Percentiles rank a stretch among this genome's conserved stretches.
phyloP scores from a whole-genome alignment of 306 rosid species.

The Aeschynomene evenia region DNA sequence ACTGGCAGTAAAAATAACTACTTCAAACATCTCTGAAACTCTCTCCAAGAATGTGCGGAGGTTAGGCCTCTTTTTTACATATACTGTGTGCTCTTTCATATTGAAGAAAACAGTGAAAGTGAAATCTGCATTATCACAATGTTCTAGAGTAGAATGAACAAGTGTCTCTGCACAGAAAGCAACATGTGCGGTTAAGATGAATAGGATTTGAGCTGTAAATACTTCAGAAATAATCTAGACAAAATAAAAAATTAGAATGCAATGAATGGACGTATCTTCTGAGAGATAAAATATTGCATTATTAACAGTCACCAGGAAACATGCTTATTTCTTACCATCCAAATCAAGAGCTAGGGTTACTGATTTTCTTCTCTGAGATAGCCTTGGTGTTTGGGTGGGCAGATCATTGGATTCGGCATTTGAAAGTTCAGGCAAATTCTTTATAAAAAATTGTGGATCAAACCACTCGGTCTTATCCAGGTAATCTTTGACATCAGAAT shows the following conservation, averaged over 20 bases:
- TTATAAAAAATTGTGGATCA: constrained; percentile 86
- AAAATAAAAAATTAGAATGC: background rate
- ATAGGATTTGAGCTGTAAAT: constrained; percentile 18
- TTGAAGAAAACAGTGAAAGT: constrained; percentile 76
- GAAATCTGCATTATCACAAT: constrained; percentile 80
- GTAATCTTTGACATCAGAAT: constrained; percentile 52
- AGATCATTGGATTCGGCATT: constrained; percentile 67
- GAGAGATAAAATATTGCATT: constrained; percentile 26
- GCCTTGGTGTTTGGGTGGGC: constrained; percentile 50
- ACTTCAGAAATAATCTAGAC: constrained; percentile 5
- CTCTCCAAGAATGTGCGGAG: constrained; percentile 82
- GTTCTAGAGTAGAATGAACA: constrained; percentile 91
- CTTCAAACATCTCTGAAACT: constrained; percentile 94
- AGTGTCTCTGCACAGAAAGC: constrained; percentile 77
- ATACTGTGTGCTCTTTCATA: constrained; percentile 87
- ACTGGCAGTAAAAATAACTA: constrained; percentile 93
- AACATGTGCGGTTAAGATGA: constrained; percentile 23
- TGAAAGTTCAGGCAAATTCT: constrained; percentile 81
- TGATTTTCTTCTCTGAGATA: constrained; percentile 56
- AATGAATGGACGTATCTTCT: background rate
- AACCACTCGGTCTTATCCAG: constrained; percentile 72
- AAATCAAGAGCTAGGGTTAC: constrained; percentile 91
- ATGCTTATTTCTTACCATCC: constrained; percentile 73
- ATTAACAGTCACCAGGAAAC: constrained; percentile 11
- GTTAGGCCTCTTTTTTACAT: constrained; percentile 85